Evolutionary conservation across 116 monocot species (phyloP), one percentile per base, ranked within the genome.

Genomic region (Posidonia oceanica): DNA sequence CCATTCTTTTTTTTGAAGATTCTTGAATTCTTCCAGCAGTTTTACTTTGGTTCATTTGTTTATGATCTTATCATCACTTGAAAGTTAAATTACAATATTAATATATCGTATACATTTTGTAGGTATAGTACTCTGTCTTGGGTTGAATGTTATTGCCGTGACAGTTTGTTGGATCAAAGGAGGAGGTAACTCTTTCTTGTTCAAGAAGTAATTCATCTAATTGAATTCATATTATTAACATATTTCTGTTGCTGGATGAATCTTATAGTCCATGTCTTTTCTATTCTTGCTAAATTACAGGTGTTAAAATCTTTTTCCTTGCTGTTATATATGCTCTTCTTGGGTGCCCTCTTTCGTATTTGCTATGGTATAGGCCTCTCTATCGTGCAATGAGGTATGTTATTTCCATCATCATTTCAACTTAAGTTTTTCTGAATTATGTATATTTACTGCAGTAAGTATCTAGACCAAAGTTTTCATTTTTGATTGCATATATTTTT

Each of bases 281-380:
- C 7, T 36, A 13, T 36, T 37, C n/a, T 12, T 23, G 39, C n/a
- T 64, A 40, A 39, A 66, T 52, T 75, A 36, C 79, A 97, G 97
- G 85, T 71, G 87, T 89, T 8, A 87, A 80, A 62, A 89, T 97
- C 13, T 92, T 87, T 72, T 83, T 97, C 69, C 92, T 97, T 66
- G 83, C 92, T 22, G 67, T 71, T 22, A 97, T 97, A 17, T 97
- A 97, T 79, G 89, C 89, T 61, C 54, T 92, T 53, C 71, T 79
- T 73, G 97, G 97, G 51, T 17, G 17, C 52, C 92, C 92, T 55
- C 80, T 88, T 66, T 88, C 96, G 61, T 97, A 85, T 78, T 74
- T 91, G 42, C 80, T 97, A 39, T 97, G 96, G 96, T 97, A 97
- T 59, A 75, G 91, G 72, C 96, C 96, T 75, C 77, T 97, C 18